Evolutionary conservation across 129 eudicot species (phyloP).

Genomic region (Escallonia rubra): DNA sequence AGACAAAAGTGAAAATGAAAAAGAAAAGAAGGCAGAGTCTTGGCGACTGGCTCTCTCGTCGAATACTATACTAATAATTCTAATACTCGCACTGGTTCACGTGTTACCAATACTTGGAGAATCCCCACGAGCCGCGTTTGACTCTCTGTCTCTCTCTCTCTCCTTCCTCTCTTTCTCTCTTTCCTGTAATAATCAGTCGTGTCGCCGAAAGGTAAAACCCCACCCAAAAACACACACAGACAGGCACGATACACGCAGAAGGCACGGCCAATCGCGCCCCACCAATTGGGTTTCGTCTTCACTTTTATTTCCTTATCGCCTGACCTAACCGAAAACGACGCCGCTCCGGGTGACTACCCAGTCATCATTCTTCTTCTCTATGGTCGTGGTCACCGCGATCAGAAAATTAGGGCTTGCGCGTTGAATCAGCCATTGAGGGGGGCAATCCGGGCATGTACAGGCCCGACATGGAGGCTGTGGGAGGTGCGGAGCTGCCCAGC

Average conservation of each 20-base stretch:
- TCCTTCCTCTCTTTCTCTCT: too few species aligned
- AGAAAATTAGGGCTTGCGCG: slow-evolving; percentile 43
- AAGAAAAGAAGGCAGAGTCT: too few species aligned
- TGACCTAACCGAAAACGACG: slow-evolving; percentile 27
- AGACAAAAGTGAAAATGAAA: neutral
- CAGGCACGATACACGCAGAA: slow-evolving; percentile 9
- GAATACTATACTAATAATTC: too few species aligned
- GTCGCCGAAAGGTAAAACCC: slow-evolving; percentile 47
- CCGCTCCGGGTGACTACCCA: slow-evolving; percentile 14
- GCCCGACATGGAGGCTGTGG: slow-evolving; percentile 12
- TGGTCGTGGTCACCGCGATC: neutral
- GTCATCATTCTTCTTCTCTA: neutral
- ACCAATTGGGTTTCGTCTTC: neutral
- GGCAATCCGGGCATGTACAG: slow-evolving; percentile 11
- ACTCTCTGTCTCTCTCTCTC: neutral
- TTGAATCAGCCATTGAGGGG: slow-evolving; percentile 13
- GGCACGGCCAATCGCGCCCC: too few species aligned
- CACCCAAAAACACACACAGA: slow-evolving; percentile 45
- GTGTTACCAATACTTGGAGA: neutral
- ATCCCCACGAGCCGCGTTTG: slow-evolving; percentile 14
- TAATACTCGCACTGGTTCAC: neutral
- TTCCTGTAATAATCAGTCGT: neutral
- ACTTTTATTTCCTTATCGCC: slow-evolving; percentile 11
- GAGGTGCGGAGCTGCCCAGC: neutral
- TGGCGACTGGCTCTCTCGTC: neutral